A percentile compares a stretch with the other conserved stretches of the same genome.
Conservation (phyloP, 140 eudicot genomes). For the Flaveria floridana region DNA sequence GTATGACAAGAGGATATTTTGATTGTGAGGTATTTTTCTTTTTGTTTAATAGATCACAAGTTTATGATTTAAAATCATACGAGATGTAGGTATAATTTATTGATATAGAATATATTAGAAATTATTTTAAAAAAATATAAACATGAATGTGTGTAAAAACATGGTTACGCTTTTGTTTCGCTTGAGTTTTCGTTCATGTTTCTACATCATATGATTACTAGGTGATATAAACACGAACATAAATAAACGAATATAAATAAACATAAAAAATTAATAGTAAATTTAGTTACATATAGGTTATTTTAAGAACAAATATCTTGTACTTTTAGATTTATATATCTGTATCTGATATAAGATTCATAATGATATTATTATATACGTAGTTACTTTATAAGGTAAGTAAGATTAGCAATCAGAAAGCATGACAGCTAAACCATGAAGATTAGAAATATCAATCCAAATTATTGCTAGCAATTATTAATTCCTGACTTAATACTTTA, state of each 20-base stretch:
- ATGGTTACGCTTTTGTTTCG: too few relatives aligned
- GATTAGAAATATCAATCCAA: conserved; percentile 9
- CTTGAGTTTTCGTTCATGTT: too few relatives aligned
- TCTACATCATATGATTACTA: too few relatives aligned
- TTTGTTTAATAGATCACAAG: too few relatives aligned
- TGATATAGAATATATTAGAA: too few relatives aligned
- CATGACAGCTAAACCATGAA: not conserved
- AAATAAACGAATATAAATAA: not conserved
- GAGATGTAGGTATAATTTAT: too few relatives aligned
- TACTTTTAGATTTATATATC: not conserved
- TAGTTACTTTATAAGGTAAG: not conserved
- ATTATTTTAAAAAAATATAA: too few relatives aligned
- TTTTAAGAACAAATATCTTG: not conserved
- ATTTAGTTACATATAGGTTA: not conserved
- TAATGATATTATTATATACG: not conserved
- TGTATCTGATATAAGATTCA: not conserved
- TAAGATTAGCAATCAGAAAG: not conserved
- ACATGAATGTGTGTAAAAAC: too few relatives aligned
- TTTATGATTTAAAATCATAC: too few relatives aligned
- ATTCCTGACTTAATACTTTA: not conserved
- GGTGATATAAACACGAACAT: not conserved
- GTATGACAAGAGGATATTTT: too few relatives aligned
- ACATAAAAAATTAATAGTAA: not conserved
- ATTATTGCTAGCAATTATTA: not conserved
- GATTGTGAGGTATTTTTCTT: too few relatives aligned